Conservation (phyloP, 805 yeast species). For the Starmerella tilneyi region DNA sequence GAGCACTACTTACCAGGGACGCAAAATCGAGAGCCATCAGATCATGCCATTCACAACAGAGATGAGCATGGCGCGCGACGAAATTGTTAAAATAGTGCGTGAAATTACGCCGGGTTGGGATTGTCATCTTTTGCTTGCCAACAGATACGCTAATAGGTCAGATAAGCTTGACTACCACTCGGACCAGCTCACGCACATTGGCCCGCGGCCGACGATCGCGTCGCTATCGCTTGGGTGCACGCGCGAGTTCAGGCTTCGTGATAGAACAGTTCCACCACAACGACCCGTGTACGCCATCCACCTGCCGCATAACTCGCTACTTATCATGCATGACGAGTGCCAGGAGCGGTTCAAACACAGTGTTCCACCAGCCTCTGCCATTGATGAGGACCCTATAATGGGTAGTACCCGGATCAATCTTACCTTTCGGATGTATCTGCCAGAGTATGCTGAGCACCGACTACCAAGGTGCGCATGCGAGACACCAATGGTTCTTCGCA, state of each 20-base stretch:
- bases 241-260: slow-evolving; percentile 52
- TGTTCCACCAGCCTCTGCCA: slow-evolving; percentile 38
- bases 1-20: slow-evolving; percentile 35
- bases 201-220: slow-evolving; percentile 60
- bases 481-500: slow-evolving; percentile 43
- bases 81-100: slow-evolving; percentile 37
- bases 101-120: slow-evolving; percentile 39
- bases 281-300: slow-evolving; percentile 41
- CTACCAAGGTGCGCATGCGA: slow-evolving; percentile 38
- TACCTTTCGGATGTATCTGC: slow-evolving; percentile 51
- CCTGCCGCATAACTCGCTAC: slow-evolving; percentile 58
- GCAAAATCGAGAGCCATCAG: slow-evolving; percentile 20
- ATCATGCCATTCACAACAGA: slow-evolving; percentile 34
- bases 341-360: slow-evolving; percentile 68
- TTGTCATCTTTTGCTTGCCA: slow-evolving; percentile 46
- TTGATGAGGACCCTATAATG: slow-evolving; percentile 40
- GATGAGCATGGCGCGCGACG: slow-evolving; percentile 35
- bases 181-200: slow-evolving; percentile 60
- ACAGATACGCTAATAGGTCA: slow-evolving; percentile 42
- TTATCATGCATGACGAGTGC: slow-evolving; percentile 69
- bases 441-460: slow-evolving; percentile 32
- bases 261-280: slow-evolving; percentile 15
- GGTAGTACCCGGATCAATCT: slow-evolving; percentile 49
- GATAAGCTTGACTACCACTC: slow-evolving; percentile 65
- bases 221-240: slow-evolving; percentile 61